Conservation (phyloP, 2,329 filamentous ascomycete species). For the Trichoderma guizhouense region DNA sequence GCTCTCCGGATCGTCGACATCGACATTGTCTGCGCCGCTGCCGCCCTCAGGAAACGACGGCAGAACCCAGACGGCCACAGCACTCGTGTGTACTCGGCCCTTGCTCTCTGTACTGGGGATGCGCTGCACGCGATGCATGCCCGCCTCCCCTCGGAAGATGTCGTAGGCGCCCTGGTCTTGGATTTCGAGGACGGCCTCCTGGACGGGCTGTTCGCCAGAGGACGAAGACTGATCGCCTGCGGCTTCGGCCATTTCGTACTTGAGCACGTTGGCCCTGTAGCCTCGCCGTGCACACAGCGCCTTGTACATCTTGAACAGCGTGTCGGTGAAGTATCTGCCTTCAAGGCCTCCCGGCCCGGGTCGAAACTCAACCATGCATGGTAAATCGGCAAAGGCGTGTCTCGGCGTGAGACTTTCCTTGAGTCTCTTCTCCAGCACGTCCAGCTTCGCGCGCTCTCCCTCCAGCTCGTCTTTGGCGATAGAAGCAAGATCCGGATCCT, state of each 20-base stretch:
- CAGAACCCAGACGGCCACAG: conserved; percentile 86
- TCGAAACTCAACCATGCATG: conserved; percentile 86
- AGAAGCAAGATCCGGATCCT: conserved; percentile 67
- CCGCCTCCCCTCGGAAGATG: conserved; percentile 78
- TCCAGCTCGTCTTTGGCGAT: conserved; percentile 79
- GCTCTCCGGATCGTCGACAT: conserved; percentile 79
- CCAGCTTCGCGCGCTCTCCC: conserved; percentile 60
- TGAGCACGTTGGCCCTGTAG: conserved; percentile 65
- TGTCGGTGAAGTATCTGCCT: conserved; percentile 83
- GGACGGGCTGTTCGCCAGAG: conserved; percentile 65
- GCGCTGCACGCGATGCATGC: conserved; percentile 92
- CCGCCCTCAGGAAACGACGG: conserved; percentile 67
- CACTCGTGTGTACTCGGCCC: conserved; percentile 89
- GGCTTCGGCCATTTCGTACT: conserved; percentile 74
- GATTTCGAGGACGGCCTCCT: conserved; percentile 86
- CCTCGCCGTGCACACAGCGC: conserved; percentile 68
- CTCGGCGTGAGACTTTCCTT: conserved; percentile 77
- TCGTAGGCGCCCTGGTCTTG: conserved; percentile 75
- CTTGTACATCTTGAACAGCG: conserved; percentile 87
- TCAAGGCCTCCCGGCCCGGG: conserved; percentile 91
- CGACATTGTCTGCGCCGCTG: conserved; percentile 43
- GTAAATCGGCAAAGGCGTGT: conserved; percentile 85
- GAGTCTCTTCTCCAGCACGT: conserved; percentile 62
- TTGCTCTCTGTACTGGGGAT: conserved; percentile 88
- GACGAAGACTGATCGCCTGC: conserved; percentile 50